A percentile compares a stretch with the other conserved stretches of the same genome.
These are phyloP conservation scores for Datisca glomerata DNA, from an alignment of 306 rosid species.

Conservation along the genomic window DNA sequence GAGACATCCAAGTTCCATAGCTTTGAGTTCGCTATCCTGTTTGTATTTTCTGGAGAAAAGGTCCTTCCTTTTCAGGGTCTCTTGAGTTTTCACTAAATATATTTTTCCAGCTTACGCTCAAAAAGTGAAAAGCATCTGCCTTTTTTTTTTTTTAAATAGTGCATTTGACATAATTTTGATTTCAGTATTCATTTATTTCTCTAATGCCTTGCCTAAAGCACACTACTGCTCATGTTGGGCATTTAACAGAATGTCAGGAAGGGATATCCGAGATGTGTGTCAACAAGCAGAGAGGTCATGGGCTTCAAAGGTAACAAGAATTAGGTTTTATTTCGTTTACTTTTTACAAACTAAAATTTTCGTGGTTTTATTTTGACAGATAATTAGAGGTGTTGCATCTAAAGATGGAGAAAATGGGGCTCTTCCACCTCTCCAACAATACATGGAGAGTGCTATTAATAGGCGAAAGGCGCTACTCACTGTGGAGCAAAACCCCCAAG, in stretches of 20 bases:
- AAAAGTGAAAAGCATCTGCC: too few relatives aligned
- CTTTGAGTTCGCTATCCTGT: too few relatives aligned
- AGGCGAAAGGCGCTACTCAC: constrained; percentile 21
- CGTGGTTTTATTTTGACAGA: constrained; percentile 30
- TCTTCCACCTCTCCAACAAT: constrained; percentile 33
- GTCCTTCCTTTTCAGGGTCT: too few relatives aligned
- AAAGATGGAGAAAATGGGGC: constrained; percentile 21
- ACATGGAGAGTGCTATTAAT: constrained; percentile 23
- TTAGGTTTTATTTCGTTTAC: neutral
- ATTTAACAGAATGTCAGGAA: constrained; percentile 87
- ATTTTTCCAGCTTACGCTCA: too few relatives aligned
- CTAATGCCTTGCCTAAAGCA: too few relatives aligned
- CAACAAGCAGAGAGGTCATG: constrained; percentile 90
- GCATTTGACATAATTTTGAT: too few relatives aligned
- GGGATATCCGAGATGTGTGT: constrained; percentile 82
- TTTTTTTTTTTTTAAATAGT: too few relatives aligned
- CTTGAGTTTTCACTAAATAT: too few relatives aligned
- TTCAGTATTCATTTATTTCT: constrained; percentile 1
- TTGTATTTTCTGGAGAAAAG: too few relatives aligned
- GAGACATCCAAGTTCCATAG: too few relatives aligned
- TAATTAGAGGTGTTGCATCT: constrained; percentile 37
- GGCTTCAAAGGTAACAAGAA: constrained; percentile 72
- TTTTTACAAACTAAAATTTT: constrained; percentile 4
- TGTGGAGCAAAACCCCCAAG: constrained; percentile 6
- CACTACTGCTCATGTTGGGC: constrained; percentile 3